Evolutionary conservation across 2,329 filamentous ascomycete genomes (phyloP).

Genomic region (Ampelomyces quisqualis): DNA sequence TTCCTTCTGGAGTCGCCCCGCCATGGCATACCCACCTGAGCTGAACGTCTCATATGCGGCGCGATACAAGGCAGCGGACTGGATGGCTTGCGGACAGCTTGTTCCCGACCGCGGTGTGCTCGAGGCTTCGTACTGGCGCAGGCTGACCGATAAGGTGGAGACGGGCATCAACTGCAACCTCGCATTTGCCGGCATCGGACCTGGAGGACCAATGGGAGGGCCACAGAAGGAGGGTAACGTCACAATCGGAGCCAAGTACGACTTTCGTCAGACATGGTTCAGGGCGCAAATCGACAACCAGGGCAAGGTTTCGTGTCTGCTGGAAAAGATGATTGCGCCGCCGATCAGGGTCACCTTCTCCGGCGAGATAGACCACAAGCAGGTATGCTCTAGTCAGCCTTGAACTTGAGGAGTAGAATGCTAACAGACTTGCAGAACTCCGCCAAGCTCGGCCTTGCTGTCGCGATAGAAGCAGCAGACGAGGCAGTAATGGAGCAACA

Average conservation of each 20-base stretch:
- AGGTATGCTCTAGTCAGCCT: slow-evolving; percentile 62
- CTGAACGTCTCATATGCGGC: slow-evolving; percentile 86
- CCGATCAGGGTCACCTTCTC: slow-evolving; percentile 93
- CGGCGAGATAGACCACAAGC: slow-evolving; percentile 92
- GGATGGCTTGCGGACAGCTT: slow-evolving; percentile 88
- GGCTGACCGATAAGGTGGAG: slow-evolving; percentile 90
- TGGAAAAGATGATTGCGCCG: slow-evolving; percentile 94
- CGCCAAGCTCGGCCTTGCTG: slow-evolving; percentile 90
- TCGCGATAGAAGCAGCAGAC: slow-evolving; percentile 60
- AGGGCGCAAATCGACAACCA: slow-evolving; percentile 93
- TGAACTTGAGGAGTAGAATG: neutral
- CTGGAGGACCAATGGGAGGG: slow-evolving; percentile 65
- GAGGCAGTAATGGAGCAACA: slow-evolving; percentile 47
- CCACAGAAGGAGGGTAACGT: slow-evolving; percentile 81
- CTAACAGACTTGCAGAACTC: slow-evolving; percentile 65
- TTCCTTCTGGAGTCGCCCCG: slow-evolving; percentile 87
- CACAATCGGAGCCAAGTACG: slow-evolving; percentile 93
- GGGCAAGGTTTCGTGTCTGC: slow-evolving; percentile 86
- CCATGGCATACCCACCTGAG: slow-evolving; percentile 83
- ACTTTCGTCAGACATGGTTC: slow-evolving; percentile 94
- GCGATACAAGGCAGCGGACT: slow-evolving; percentile 87
- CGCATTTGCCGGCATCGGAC: slow-evolving; percentile 66
- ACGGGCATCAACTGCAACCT: slow-evolving; percentile 94
- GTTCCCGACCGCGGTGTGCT: slow-evolving; percentile 79
- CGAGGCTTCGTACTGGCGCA: slow-evolving; percentile 91